Percentiles rank a stretch among this genome's conserved stretches.
Evolutionary conservation across 2,329 filamentous ascomycete genomes (phyloP).

Genomic region (Trichoderma sp.): DNA sequence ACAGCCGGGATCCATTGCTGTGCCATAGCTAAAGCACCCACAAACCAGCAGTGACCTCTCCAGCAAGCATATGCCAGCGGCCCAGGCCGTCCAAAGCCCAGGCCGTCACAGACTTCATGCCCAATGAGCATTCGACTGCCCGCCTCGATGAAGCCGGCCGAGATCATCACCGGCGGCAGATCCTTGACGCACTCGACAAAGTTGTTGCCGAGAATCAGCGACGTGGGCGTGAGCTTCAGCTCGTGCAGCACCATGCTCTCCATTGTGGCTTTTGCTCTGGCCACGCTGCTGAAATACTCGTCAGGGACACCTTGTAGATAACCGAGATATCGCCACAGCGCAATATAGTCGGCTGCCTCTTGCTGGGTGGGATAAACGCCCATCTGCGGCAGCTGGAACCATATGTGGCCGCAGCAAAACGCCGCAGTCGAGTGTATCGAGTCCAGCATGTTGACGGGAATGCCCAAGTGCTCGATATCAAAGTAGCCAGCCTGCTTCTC

Average conservation of each 20-base stretch:
- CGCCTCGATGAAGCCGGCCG: conserved; percentile 40
- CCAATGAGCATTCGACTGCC: conserved; percentile 44
- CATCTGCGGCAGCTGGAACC: conserved; percentile 62
- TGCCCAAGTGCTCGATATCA: conserved; percentile 57
- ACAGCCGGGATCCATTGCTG: conserved; percentile 34
- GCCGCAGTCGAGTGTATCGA: conserved; percentile 64
- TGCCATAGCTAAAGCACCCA: conserved; percentile 32
- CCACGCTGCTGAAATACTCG: conserved; percentile 31
- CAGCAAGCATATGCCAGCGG: conserved; percentile 35
- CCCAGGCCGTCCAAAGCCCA: conserved; percentile 39
- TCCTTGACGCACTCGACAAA: conserved; percentile 43
- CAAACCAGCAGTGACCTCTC: conserved; percentile 38
- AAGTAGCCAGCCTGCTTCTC: conserved; percentile 60
- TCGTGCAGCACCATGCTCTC: conserved; percentile 40
- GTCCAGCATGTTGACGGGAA: conserved; percentile 67
- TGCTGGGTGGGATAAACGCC: conserved; percentile 59
- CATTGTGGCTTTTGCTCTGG: conserved; percentile 37
- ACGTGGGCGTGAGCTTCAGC: conserved; percentile 38
- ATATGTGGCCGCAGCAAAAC: conserved; percentile 64
- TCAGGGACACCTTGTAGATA: conserved; percentile 36
- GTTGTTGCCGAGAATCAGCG: conserved; percentile 41
- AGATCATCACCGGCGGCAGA: conserved; percentile 40
- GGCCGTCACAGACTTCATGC: conserved; percentile 39
- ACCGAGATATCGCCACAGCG: conserved; percentile 49
- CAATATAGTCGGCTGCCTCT: conserved; percentile 64